phyloP scores from a whole-genome alignment of 768 basidiomycete genomes.

The Hericium rajendrae region DNA sequence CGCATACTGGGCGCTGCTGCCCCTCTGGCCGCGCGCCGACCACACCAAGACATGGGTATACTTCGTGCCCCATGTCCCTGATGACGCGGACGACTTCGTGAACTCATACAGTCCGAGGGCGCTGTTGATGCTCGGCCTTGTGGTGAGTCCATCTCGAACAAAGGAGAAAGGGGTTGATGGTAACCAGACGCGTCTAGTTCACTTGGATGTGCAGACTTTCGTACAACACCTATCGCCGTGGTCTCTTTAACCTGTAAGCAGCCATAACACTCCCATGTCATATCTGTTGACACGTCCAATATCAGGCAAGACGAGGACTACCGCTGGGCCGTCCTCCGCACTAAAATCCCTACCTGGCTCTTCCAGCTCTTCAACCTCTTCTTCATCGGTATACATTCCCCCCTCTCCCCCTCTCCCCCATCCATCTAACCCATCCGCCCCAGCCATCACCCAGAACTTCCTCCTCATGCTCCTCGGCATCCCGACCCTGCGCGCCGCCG shows the following conservation, averaged over 20 bases:
- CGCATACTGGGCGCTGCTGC: slow-evolving; percentile 72
- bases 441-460: slow-evolving; percentile 69
- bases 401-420: neutral
- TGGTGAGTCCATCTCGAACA: slow-evolving; percentile 28
- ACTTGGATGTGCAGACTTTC: slow-evolving; percentile 63
- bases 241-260: slow-evolving; percentile 62
- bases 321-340: slow-evolving; percentile 75
- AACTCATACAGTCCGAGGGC: slow-evolving; percentile 62
- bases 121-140: slow-evolving; percentile 61
- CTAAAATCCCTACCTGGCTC: slow-evolving; percentile 39
- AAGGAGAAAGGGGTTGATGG: too few species aligned
- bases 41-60: slow-evolving; percentile 27
- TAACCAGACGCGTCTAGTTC: slow-evolving; percentile 17
- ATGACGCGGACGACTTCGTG: slow-evolving; percentile 24
- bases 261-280: too few species aligned
- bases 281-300: too few species aligned
- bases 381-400: slow-evolving; percentile 50
- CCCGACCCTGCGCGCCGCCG: slow-evolving; percentile 46
- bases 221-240: slow-evolving; percentile 80
- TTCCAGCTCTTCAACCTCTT: slow-evolving; percentile 59
- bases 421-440: slow-evolving; percentile 2
- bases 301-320: slow-evolving; percentile 80
- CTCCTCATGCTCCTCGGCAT: slow-evolving; percentile 66
- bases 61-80: slow-evolving; percentile 49
- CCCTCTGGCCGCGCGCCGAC: slow-evolving; percentile 34